Conservation (phyloP, 176 grass and related monocot genomes). For the Zoysia pacifica region DNA sequence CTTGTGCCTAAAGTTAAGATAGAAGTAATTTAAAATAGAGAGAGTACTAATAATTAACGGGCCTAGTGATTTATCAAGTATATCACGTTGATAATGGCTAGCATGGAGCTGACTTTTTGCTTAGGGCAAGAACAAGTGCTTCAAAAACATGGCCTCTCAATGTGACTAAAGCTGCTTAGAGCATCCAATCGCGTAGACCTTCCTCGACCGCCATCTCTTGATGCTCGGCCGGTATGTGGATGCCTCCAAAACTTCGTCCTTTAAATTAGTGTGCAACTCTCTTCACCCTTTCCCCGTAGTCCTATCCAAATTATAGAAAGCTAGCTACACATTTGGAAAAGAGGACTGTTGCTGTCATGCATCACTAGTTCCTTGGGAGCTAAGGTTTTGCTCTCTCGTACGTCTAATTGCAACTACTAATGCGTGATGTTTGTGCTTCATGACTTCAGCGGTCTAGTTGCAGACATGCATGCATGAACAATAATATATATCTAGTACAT, state of each 20-base stretch:
- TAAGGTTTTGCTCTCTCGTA: conserved; percentile 39
- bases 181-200: conserved; percentile 30
- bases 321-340: conserved; percentile 32
- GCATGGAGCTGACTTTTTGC: background rate
- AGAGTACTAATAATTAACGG: background rate
- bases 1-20: too few species aligned
- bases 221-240: conserved; percentile 44
- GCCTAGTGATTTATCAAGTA: background rate
- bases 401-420: background rate
- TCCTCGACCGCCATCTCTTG: conserved; percentile 25
- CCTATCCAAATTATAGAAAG: conserved; percentile 45
- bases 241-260: conserved; percentile 39
- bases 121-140: conserved; percentile 38
- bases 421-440: background rate
- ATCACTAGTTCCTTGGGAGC: conserved; percentile 53
- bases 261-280: conserved; percentile 33
- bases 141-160: conserved; percentile 46
- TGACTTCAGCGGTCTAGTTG: conserved; percentile 11
- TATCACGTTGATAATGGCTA: conserved; percentile 42
- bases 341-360: conserved; percentile 36
- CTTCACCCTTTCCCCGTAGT: conserved; percentile 16
- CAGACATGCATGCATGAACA: background rate
- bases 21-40: too few species aligned
- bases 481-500: background rate
- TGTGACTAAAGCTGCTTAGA: conserved; percentile 44